Base-by-base conservation (phyloP, 371 early-diverging fungal species). In the Mortierella sp. region DNA sequence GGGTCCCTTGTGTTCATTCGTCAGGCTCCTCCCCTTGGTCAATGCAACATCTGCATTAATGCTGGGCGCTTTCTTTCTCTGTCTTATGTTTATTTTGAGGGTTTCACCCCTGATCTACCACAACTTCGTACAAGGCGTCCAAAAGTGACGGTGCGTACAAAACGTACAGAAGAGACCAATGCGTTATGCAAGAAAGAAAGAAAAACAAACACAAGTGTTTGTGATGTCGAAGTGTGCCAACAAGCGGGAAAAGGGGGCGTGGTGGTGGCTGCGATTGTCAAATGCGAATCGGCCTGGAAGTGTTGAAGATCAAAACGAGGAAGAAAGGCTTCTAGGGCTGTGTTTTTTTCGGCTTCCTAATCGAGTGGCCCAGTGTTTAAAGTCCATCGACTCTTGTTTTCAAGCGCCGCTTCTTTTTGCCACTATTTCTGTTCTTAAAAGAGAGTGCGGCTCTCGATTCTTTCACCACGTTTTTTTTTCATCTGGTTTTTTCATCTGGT, bases 1-100 rank as follows among this genome's bases (percentile, higher is more conserved):
- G 68, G 68, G 68, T 24, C 68, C 68, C 44, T 42, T 21, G 11
- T 68, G 68, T 68, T 68, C 68, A 68, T 68, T 68, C 68, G 68
- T 38, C 65, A 19, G 38, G 21, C 38, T 21, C 44, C 24, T 21
- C 24, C 44, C 11, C 44, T 58, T 68, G 68, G 68, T 68, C 68
- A 68, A 68, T 68, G 68, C 63, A 58, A 26, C 13, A 28, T 13
- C 13, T 13, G 58, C 34, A 63, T 42, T 24, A 38, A 68, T 65
- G 65, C 24, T 7, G n/a, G n/a, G n/a, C n/a, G n/a, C n/a, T n/a
- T n/a, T n/a, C n/a, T n/a, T n/a, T n/a, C n/a, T n/a, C n/a, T n/a
- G n/a, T n/a, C n/a, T n/a, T n/a, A n/a, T n/a, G 19, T 38, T 31
- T 31, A 7, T 34, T 63, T 21, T 38, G 65, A 24, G 44, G 44